Evolutionary conservation across 2,329 filamentous ascomycete genomes (phyloP).

Genomic region (Ophiostoma angusticollis): DNA sequence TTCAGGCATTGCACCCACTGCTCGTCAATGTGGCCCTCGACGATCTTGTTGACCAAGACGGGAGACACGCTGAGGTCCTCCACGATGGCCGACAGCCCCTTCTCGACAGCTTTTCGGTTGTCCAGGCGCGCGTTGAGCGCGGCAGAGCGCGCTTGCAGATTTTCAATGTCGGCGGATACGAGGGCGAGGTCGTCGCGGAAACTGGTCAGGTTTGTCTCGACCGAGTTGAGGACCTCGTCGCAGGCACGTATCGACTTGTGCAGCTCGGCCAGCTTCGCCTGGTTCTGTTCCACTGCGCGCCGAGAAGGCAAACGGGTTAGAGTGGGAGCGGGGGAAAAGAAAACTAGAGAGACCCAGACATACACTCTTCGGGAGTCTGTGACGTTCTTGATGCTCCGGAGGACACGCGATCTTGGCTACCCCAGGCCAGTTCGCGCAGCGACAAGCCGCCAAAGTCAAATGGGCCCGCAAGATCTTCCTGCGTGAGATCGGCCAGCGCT

Average conservation of each 20-base stretch:
- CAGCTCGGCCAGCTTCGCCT: conserved; percentile 75
- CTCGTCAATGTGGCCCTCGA: conserved; percentile 81
- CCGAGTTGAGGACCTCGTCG: conserved; percentile 84
- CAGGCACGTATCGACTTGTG: conserved; percentile 82
- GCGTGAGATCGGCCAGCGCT: conserved; percentile 20
- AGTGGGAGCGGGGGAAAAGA: conserved; percentile 1
- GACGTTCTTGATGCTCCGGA: conserved; percentile 21
- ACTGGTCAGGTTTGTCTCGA: conserved; percentile 81
- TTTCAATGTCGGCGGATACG: conserved; percentile 92
- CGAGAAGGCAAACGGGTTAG: too few species aligned
- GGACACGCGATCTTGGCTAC: too few species aligned
- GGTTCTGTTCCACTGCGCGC: conserved; percentile 60
- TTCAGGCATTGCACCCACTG: conserved; percentile 71
- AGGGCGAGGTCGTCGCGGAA: conserved; percentile 87
- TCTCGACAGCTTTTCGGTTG: conserved; percentile 82
- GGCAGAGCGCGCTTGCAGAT: conserved; percentile 72
- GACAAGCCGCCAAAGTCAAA: conserved; percentile 72
- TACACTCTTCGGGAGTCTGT: conserved; percentile 63
- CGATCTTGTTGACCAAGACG: conserved; percentile 68
- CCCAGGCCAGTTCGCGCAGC: conserved; percentile 54
- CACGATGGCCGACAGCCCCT: conserved; percentile 72
- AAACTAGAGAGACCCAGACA: conserved; percentile 17
- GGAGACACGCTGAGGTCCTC: conserved; percentile 88
- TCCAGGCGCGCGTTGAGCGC: conserved; percentile 74
- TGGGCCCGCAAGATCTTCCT: conserved; percentile 47